Percentiles rank a stretch among this genome's conserved stretches.
phyloP scores from a whole-genome alignment of 495 filamentous ascomycete species.

The Xylaria grammica region DNA sequence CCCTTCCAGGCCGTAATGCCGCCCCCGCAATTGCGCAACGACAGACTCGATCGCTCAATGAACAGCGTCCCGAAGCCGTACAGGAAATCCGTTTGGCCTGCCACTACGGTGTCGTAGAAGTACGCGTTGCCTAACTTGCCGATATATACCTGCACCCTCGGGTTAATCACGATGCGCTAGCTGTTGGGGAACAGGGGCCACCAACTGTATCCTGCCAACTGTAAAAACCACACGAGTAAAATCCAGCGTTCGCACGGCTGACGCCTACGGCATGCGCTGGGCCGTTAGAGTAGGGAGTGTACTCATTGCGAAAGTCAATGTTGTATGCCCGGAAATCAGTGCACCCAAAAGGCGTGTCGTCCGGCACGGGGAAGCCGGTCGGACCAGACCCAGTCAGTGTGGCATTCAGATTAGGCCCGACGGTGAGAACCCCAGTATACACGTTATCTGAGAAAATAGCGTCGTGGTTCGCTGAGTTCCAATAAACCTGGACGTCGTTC shows the following conservation, averaged over 20 bases:
- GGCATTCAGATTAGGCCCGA: constrained; percentile 62
- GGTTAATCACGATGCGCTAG: constrained; percentile 5
- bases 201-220: constrained; percentile 64
- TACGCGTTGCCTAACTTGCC: constrained; percentile 67
- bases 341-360: constrained; percentile 62
- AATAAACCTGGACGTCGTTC: constrained; percentile 30
- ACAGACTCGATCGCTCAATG: constrained; percentile 49
- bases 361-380: constrained; percentile 60
- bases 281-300: constrained; percentile 54
- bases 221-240: constrained; percentile 63
- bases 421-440: constrained; percentile 59
- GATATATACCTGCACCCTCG: constrained; percentile 54
- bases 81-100: constrained; percentile 66
- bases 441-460: constrained; percentile 58
- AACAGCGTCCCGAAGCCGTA: constrained; percentile 61
- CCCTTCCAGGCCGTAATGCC: constrained; percentile 72
- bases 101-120: constrained; percentile 53
- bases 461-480: constrained; percentile 51
- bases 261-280: constrained; percentile 62
- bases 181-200: constrained; percentile 6
- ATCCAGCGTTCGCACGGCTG: constrained; percentile 62
- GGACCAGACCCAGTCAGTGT: constrained; percentile 61
- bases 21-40: constrained; percentile 62
- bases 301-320: constrained; percentile 64
- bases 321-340: constrained; percentile 64